These are phyloP conservation scores for Sporopachydermia cereana DNA, from an alignment of 1,139 yeast genomes.

Conservation along the genomic window DNA sequence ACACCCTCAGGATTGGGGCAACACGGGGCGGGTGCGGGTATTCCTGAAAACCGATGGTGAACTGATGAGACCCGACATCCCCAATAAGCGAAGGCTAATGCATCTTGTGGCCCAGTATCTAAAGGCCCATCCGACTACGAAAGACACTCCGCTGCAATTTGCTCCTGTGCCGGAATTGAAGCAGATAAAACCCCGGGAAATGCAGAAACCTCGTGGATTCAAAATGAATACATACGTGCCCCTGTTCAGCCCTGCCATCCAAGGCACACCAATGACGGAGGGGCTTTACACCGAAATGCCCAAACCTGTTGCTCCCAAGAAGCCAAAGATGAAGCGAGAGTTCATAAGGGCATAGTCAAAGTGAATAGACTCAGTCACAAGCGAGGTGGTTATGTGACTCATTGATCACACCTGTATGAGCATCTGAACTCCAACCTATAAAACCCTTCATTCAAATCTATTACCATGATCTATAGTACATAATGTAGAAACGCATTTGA, in stretches of 20 bases:
- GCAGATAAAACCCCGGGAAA: conserved; percentile 30
- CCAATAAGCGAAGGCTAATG: conserved; percentile 58
- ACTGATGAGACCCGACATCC: conserved; percentile 11
- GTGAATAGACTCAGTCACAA: too few relatives aligned
- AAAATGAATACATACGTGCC: conserved; percentile 82
- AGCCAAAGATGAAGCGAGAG: conserved; percentile 15
- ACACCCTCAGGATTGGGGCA: conserved; percentile 96
- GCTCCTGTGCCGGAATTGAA: conserved; percentile 38
- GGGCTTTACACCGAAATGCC: conserved; percentile 49
- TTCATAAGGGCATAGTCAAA: neutral
- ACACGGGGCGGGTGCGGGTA: conserved; percentile 88
- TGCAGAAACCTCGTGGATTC: conserved; percentile 69
- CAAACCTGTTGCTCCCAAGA: conserved; percentile 21
- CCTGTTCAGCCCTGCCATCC: conserved; percentile 61
- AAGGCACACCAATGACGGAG: conserved; percentile 80
- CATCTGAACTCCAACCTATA: too few relatives aligned
- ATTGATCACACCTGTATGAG: too few relatives aligned
- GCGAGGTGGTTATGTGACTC: too few relatives aligned
- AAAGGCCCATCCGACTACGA: conserved; percentile 57
- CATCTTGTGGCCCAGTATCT: conserved; percentile 51
- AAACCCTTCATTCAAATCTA: too few relatives aligned
- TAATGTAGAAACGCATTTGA: too few relatives aligned
- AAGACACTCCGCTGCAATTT: conserved; percentile 46
- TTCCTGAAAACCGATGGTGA: conserved; percentile 42
- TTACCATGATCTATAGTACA: too few relatives aligned